Conservation (phyloP, 495 filamentous ascomycete genomes). For the Aspergillus campestris region DNA sequence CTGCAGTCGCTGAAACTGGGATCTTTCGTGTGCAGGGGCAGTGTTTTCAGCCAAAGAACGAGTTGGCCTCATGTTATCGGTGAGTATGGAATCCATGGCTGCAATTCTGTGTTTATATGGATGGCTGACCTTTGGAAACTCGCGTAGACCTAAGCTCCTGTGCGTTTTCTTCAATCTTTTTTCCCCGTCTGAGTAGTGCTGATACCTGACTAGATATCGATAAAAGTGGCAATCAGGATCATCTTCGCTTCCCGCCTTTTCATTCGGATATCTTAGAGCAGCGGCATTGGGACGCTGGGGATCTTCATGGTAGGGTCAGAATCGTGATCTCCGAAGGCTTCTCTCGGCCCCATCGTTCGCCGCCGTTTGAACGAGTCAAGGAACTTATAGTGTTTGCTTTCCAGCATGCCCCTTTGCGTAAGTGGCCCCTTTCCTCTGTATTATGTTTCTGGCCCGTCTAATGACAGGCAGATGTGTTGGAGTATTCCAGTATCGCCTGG, state of each 20-base stretch:
- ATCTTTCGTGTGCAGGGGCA: conserved; percentile 26
- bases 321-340: conserved; percentile 74
- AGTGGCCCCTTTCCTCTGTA: conserved; percentile 6
- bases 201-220: conserved; percentile 45
- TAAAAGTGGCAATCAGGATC: conserved; percentile 49
- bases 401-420: conserved; percentile 77
- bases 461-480: conserved; percentile 55
- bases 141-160: conserved; percentile 12
- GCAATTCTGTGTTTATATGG: conserved; percentile 14
- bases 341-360: conserved; percentile 30
- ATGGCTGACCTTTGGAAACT: background rate
- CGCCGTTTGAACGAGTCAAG: conserved; percentile 60
- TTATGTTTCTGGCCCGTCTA: background rate
- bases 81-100: conserved; percentile 14
- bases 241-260: conserved; percentile 65
- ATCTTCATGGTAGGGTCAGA: conserved; percentile 65
- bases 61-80: conserved; percentile 56
- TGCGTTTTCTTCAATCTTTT: conserved; percentile 2
- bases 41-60: conserved; percentile 44
- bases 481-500: conserved; percentile 72
- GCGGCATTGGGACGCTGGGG: conserved; percentile 62
- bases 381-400: conserved; percentile 76
- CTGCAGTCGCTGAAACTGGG: background rate
- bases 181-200: background rate
- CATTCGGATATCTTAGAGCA: conserved; percentile 63